Evolutionary conservation across 2,329 filamentous ascomycete genomes (phyloP).

Genomic region (Diaporthe ampelina): DNA sequence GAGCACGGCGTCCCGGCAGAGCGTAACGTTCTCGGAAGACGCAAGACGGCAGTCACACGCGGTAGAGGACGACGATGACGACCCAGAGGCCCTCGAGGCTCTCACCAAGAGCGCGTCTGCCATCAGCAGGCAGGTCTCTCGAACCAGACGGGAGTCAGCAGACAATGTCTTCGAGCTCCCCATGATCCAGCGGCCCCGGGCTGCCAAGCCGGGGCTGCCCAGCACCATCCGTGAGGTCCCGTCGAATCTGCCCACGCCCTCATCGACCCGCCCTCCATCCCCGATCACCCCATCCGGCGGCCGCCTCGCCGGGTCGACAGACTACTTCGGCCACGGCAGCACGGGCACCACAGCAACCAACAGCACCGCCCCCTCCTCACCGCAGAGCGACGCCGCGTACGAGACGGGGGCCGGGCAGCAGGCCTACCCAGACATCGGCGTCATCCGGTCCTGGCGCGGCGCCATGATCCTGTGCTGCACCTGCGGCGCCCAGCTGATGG

Average conservation of each 20-base stretch:
- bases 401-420: slow-evolving; percentile 28
- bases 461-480: slow-evolving; percentile 55
- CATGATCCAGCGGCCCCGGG: slow-evolving; percentile 35
- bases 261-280: slow-evolving; percentile 27
- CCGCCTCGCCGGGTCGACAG: not conserved
- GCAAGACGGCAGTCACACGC: slow-evolving; percentile 26
- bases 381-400: slow-evolving; percentile 21
- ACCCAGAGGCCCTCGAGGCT: slow-evolving; percentile 27
- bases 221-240: slow-evolving; percentile 39
- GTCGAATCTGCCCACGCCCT: slow-evolving; percentile 35
- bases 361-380: slow-evolving; percentile 11
- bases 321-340: slow-evolving; percentile 21
- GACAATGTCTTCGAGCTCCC: slow-evolving; percentile 37
- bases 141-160: slow-evolving; percentile 29
- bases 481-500: slow-evolving; percentile 57
- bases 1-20: slow-evolving; percentile 35
- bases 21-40: slow-evolving; percentile 22
- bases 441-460: slow-evolving; percentile 53
- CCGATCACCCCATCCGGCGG: slow-evolving; percentile 18
- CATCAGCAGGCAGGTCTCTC: slow-evolving; percentile 29
- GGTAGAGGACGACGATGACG: slow-evolving; percentile 19
- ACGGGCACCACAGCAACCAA: not conserved
- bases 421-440: slow-evolving; percentile 40
- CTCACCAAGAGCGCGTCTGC: slow-evolving; percentile 33
- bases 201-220: slow-evolving; percentile 30